Percentiles rank a stretch among this genome's conserved stretches.
phyloP scores from a whole-genome alignment of 306 rosid genomes.

The Fagus sylvatica region DNA sequence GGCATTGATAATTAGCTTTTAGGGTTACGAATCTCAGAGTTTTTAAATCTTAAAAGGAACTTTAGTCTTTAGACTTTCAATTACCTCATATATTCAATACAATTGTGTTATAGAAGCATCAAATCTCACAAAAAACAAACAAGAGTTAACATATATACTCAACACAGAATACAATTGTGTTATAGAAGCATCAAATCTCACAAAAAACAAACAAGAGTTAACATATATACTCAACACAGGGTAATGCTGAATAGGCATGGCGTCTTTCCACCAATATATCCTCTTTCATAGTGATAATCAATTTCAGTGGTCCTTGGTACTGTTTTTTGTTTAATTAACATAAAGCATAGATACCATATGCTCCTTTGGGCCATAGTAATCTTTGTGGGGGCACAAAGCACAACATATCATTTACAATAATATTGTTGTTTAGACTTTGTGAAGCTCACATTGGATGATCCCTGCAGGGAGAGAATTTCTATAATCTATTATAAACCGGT shows the following conservation, averaged over 20 bases:
- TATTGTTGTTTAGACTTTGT: conserved; percentile 1
- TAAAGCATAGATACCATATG: conserved; percentile 26
- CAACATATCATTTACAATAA: conserved; percentile 6
- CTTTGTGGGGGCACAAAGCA: conserved; percentile 15
- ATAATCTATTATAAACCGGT: background rate
- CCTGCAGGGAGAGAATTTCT: background rate
- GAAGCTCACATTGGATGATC: conserved; percentile 1
- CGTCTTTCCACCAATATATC: background rate
- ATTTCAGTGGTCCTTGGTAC: conserved; percentile 26
- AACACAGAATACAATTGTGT: conserved; percentile 11
- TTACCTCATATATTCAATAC: conserved; percentile 16
- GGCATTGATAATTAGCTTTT: background rate
- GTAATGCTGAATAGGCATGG: background rate
- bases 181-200: conserved; percentile 26
- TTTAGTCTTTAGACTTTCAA: background rate
- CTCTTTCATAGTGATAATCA: conserved; percentile 20
- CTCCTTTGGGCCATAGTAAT: conserved; percentile 13
- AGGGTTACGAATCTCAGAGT: background rate
- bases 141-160: conserved; percentile 2
- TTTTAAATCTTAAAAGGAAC: background rate
- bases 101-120: conserved; percentile 29
- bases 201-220: conserved; percentile 18
- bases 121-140: conserved; percentile 5
- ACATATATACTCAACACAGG: conserved; percentile 1
- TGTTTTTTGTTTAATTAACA: conserved; percentile 14